phyloP scores from a whole-genome alignment of 2,329 filamentous ascomycete genomes.

The Neospermospora avenae region DNA sequence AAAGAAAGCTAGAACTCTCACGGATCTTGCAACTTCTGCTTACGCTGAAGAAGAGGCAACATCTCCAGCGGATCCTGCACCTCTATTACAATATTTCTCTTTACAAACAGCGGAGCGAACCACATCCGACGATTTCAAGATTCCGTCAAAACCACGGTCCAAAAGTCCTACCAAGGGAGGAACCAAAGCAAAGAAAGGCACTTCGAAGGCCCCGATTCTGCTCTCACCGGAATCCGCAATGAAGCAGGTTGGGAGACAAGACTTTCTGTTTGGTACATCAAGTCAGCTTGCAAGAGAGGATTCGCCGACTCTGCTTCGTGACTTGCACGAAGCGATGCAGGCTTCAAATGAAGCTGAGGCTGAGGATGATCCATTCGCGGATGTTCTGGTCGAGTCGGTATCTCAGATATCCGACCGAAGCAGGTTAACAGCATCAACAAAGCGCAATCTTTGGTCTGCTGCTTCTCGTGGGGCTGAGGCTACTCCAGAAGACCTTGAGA shows the following conservation, averaged over 20 bases:
- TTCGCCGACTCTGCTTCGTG: slow-evolving; percentile 61
- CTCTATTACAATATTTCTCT: slow-evolving; percentile 46
- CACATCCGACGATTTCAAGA: slow-evolving; percentile 22
- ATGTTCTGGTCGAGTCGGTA: slow-evolving; percentile 27
- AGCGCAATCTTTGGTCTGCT: slow-evolving; percentile 62
- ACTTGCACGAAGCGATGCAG: slow-evolving; percentile 60
- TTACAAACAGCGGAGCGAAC: slow-evolving; percentile 10
- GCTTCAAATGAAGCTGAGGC: slow-evolving; percentile 49
- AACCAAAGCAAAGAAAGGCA: slow-evolving; percentile 39
- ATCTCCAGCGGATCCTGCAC: slow-evolving; percentile 34
- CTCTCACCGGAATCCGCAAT: slow-evolving; percentile 68
- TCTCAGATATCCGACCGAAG: slow-evolving; percentile 5
- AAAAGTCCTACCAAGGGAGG: slow-evolving; percentile 29
- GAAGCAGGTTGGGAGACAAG: slow-evolving; percentile 63
- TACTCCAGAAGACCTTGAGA: slow-evolving; percentile 52
- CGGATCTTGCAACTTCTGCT: slow-evolving; percentile 69
- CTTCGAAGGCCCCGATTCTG: slow-evolving; percentile 46
- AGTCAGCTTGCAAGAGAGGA: slow-evolving; percentile 76
- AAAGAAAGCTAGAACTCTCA: slow-evolving; percentile 75
- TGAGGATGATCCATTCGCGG: slow-evolving; percentile 39
- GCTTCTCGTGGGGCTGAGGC: slow-evolving; percentile 65
- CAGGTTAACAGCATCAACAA: slow-evolving; percentile 12
- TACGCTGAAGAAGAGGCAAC: slow-evolving; percentile 46
- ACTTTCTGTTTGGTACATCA: slow-evolving; percentile 82
- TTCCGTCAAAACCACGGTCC: slow-evolving; percentile 26